A percentile compares a stretch with the other conserved stretches of the same genome.
These are phyloP conservation scores for Cyathus striatus DNA, from an alignment of 768 basidiomycete genomes.

Conservation along the genomic window DNA sequence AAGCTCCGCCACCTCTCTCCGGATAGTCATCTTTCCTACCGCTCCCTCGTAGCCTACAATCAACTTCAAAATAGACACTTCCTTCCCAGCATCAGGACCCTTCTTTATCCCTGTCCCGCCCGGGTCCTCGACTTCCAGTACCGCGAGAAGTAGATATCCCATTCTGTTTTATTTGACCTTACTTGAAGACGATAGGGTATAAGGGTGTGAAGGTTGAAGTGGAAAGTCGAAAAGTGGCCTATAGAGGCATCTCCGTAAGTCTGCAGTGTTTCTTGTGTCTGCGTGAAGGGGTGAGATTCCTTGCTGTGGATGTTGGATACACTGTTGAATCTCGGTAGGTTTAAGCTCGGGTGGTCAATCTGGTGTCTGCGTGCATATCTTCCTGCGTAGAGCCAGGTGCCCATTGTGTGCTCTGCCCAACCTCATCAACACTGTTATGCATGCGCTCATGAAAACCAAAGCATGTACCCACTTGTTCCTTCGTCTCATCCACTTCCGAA, in stretches of 20 bases:
- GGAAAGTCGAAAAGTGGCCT: conserved; percentile 66
- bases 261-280: conserved; percentile 14
- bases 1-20: conserved; percentile 69
- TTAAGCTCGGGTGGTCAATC: conserved; percentile 10
- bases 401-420: conserved; percentile 35
- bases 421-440: background rate
- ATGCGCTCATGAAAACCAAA: background rate
- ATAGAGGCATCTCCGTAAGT: conserved; percentile 69
- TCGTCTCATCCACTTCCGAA: conserved; percentile 12
- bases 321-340: background rate
- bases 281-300: background rate
- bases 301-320: background rate
- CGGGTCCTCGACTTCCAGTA: conserved; percentile 75
- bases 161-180: conserved; percentile 39
- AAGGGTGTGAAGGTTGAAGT: conserved; percentile 62
- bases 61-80: conserved; percentile 63
- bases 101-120: conserved; percentile 63
- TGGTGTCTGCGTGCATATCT: background rate
- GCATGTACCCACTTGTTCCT: background rate
- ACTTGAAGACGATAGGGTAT: conserved; percentile 45
- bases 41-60: conserved; percentile 71
- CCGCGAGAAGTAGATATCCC: conserved; percentile 56
- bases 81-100: conserved; percentile 64
- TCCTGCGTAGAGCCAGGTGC: conserved; percentile 53
- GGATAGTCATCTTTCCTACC: conserved; percentile 70